phyloP scores from a whole-genome alignment of 2,329 filamentous ascomycete species.

The Alternaria sp. region DNA sequence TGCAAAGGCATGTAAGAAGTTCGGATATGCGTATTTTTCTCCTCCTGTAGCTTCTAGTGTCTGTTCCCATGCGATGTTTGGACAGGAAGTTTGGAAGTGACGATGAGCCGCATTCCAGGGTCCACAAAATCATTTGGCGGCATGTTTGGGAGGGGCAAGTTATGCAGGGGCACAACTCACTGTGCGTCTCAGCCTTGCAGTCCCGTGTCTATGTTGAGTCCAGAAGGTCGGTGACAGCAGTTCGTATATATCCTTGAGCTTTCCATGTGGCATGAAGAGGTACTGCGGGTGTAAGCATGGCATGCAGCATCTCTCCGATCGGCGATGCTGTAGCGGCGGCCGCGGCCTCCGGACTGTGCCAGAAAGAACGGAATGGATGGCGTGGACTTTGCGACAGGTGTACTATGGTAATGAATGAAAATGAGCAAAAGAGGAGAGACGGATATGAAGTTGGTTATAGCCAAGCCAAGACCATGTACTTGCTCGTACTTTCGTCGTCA shows the following conservation, averaged over 20 bases:
- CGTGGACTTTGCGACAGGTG: not conserved
- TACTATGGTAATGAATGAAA: not conserved
- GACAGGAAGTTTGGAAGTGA: not conserved
- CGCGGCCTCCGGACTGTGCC: slow-evolving; percentile 3
- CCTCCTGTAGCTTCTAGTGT: not conserved
- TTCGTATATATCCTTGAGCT: not conserved
- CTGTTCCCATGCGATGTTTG: slow-evolving; percentile 1
- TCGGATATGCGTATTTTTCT: not conserved
- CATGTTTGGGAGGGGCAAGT: slow-evolving; percentile 12
- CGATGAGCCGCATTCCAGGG: slow-evolving; percentile 13
- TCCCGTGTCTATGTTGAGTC: not conserved
- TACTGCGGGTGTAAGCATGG: not conserved
- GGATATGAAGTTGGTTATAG: not conserved
- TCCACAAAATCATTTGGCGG: slow-evolving; percentile 10
- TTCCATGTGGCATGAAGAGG: not conserved
- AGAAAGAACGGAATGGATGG: not conserved
- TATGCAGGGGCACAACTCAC: slow-evolving; percentile 17
- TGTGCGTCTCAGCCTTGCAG: slow-evolving; percentile 10
- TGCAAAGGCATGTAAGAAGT: not conserved
- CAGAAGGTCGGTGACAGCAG: not conserved
- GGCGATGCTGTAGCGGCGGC: slow-evolving; percentile 1
- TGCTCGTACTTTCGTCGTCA: slow-evolving; percentile 9
- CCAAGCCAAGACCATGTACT: not conserved
- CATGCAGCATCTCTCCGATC: not conserved
- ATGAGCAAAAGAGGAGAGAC: not conserved